Evolutionary conservation across 139 green algal genomes (phyloP).

Genomic region (Eudorina sp.): DNA sequence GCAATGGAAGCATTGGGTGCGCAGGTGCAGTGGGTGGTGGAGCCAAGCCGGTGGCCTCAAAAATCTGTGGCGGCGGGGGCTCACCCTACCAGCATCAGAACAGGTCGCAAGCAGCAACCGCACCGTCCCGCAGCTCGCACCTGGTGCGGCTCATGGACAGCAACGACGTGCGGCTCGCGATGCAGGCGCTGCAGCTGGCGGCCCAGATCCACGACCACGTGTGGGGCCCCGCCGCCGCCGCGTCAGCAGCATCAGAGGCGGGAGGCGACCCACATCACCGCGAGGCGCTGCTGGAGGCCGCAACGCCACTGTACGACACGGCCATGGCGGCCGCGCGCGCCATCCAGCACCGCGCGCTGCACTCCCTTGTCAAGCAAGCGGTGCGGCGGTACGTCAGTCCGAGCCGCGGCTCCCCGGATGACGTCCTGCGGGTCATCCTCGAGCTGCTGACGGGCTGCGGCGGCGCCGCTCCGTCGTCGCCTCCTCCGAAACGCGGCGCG

Average conservation of each 20-base stretch:
- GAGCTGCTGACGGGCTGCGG: slow-evolving; percentile 33
- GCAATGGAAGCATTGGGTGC: too few species aligned
- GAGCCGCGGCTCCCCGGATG: background rate
- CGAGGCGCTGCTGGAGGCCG: background rate
- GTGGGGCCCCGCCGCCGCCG: background rate
- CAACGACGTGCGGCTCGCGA: background rate
- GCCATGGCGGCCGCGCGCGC: background rate
- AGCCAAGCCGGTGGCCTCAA: too few species aligned
- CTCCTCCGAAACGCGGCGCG: background rate
- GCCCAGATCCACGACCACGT: slow-evolving; percentile 15
- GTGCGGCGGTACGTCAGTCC: slow-evolving; percentile 23
- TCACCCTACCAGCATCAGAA: too few species aligned
- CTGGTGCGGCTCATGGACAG: background rate
- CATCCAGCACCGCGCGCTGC: slow-evolving; percentile 8
- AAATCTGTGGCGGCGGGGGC: too few species aligned
- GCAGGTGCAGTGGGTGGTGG: too few species aligned
- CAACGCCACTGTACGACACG: background rate
- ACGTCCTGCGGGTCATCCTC: background rate
- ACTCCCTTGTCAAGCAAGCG: slow-evolving; percentile 15
- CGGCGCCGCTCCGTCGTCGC: background rate
- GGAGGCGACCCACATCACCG: background rate
- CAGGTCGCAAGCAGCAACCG: background rate
- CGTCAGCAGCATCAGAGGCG: background rate
- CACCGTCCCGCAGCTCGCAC: background rate
- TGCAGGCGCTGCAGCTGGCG: slow-evolving; percentile 5